Evolutionary conservation across 768 basidiomycete genomes (phyloP).

Genomic region (Cystofilobasidium bisporidii): DNA sequence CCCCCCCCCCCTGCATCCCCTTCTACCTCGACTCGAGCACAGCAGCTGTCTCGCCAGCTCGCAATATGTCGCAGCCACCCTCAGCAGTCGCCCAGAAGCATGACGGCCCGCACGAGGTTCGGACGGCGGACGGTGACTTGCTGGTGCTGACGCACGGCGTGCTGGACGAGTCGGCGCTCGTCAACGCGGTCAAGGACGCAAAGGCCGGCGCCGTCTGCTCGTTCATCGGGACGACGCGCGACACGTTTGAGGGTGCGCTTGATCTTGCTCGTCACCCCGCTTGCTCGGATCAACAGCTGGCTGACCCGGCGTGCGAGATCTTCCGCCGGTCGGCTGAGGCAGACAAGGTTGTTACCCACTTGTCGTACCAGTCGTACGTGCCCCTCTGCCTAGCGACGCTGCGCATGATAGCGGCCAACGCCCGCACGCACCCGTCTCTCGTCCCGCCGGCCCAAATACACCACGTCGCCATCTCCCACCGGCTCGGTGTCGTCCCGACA

Average conservation of each 20-base stretch:
- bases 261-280: neutral
- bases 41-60: no score
- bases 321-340: neutral
- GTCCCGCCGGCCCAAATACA: constrained; percentile 34
- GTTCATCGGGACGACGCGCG: constrained; percentile 78
- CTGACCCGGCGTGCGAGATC: constrained; percentile 9
- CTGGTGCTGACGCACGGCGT: constrained; percentile 53
- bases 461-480: constrained; percentile 60
- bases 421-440: constrained; percentile 16
- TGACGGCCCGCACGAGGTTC: constrained; percentile 1
- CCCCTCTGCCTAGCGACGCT: constrained; percentile 21
- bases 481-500: constrained; percentile 65
- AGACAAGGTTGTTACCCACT: constrained; percentile 26
- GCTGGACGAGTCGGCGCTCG: constrained; percentile 53
- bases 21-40: no score
- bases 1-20: no score
- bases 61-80: neutral
- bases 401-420: neutral
- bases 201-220: constrained; percentile 61
- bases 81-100: neutral
- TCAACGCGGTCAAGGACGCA: constrained; percentile 55
- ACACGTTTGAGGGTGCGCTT: constrained; percentile 64
- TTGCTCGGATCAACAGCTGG: no score
- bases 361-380: constrained; percentile 25
- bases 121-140: constrained; percentile 41